A percentile compares a stretch with the other conserved stretches of the same genome.
These are phyloP conservation scores for Xylariaceae sp. DNA, from an alignment of 2,329 filamentous ascomycete species.

Conservation along the genomic window DNA sequence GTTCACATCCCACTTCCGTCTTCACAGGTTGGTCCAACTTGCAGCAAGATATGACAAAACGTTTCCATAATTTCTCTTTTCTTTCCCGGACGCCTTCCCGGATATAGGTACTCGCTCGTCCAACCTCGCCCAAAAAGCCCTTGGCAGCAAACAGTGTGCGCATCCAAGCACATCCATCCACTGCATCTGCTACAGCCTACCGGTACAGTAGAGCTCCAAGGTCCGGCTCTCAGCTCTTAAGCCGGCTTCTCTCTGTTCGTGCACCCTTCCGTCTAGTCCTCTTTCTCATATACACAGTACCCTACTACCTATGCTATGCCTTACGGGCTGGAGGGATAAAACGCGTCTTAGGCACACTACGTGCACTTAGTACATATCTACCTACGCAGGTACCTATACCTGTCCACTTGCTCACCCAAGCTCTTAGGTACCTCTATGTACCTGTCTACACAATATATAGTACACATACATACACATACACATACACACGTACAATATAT, in stretches of 20 bases:
- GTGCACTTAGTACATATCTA: too few species aligned
- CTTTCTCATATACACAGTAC: too few species aligned
- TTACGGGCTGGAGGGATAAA: too few species aligned
- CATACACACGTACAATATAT: too few species aligned
- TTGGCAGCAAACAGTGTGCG: background rate
- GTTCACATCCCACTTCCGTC: conserved; percentile 5
- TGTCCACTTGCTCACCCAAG: too few species aligned
- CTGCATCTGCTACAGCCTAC: background rate
- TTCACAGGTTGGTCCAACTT: background rate
- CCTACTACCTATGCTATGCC: too few species aligned
- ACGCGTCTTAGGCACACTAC: too few species aligned
- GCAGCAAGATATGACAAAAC: conserved; percentile 7
- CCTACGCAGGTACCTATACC: too few species aligned
- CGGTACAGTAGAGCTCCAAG: background rate
- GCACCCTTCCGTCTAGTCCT: background rate
- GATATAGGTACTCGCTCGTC: background rate
- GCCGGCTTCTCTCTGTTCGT: background rate
- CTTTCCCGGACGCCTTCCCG: background rate
- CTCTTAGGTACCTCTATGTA: too few species aligned
- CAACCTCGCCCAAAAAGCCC: background rate
- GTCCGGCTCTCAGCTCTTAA: background rate
- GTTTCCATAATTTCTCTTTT: conserved; percentile 10
- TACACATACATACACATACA: too few species aligned
- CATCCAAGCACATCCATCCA: background rate
- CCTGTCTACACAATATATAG: too few species aligned